Percentiles rank a stretch among this genome's conserved stretches.
These are phyloP conservation scores for Thuidium tamariscinum DNA, from an alignment of 225 moss, liverwort and hornwort genomes.

Conservation along the genomic window DNA sequence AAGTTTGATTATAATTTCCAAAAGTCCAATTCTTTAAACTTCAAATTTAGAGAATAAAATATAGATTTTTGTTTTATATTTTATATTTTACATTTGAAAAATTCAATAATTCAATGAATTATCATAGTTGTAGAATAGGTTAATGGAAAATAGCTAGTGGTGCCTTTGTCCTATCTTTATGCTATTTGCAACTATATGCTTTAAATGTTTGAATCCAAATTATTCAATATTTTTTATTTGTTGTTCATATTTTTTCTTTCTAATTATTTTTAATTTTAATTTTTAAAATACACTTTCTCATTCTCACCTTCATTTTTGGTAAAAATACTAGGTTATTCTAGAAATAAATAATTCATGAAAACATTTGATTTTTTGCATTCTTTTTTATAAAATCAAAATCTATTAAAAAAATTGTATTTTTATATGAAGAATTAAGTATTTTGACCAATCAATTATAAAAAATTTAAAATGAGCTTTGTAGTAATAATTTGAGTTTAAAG, in stretches of 20 bases:
- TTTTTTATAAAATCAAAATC: too few species aligned
- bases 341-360: too few species aligned
- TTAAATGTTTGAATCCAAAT: not conserved
- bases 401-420: rapidly evolving
- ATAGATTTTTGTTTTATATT: not conserved
- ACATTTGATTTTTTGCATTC: not conserved
- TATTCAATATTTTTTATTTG: not conserved
- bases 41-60: not conserved
- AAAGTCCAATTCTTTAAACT: rapidly evolving
- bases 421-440: not conserved
- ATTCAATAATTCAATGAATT: not conserved
- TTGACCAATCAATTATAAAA: not conserved
- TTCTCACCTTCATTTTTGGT: not conserved
- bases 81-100: too few species aligned
- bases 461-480: rapidly evolving
- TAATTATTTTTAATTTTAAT: not conserved
- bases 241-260: not conserved
- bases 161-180: rapidly evolving
- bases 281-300: not conserved
- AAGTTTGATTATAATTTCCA: not conserved
- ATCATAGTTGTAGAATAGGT: rapidly evolving
- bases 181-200: too few species aligned
- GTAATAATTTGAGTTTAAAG: too few species aligned
- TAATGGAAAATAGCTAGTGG: too few species aligned
- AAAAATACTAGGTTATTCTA: rapidly evolving